Base-by-base conservation (phyloP, 1,284 basidiomycete species). In the Pseudozyma pruni region DNA sequence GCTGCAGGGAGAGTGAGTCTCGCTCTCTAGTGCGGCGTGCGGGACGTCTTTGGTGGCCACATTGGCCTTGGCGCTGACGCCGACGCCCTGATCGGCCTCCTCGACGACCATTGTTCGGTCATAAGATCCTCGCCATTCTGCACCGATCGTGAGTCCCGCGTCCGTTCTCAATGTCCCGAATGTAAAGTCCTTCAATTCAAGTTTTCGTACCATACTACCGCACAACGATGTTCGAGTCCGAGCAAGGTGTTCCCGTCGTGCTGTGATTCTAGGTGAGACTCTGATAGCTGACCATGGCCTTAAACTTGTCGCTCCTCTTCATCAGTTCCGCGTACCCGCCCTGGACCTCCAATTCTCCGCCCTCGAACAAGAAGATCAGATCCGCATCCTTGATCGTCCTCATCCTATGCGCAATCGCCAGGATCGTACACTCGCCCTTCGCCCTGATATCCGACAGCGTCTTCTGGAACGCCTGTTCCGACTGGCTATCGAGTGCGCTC, bases 321-420 rank as follows among this genome's bases (percentile, higher is more conserved):
- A 80, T 51, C 8, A 81, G 53, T 11, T 69, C 48, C 0, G 44
- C 40, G 41, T 80, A 74, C 10, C 59, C 73, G 13, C 79, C 80
- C 6, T 64, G 37, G 8, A 76, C 76, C 22, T 75, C 68, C 17
- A 81, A 32, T 8, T 47, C 13, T 1, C 80, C 80, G 3, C 54
- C 39, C 10, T 67, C 46, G 48, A 82, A 66, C 32, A 76, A 58
- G 22, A 80, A 64, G 45, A 82, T 79, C 13, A 66, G 27, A 53
- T 81, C 77, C 0, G 80, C 79, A 38, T 81, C 61, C 34, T 67
- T 64, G 37, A 81, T 72, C 2, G 80, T 81, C 3, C 72, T 43
- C 38, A 81, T 69, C 9, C 80, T 50, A 39, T 81, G 80, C 4
- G 80, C 79, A 11, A 81, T 76, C 23, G 78, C 57, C n/a, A 76